phyloP scores from a whole-genome alignment of 75 land plant genomes.

The Cryptomeria japonica region DNA sequence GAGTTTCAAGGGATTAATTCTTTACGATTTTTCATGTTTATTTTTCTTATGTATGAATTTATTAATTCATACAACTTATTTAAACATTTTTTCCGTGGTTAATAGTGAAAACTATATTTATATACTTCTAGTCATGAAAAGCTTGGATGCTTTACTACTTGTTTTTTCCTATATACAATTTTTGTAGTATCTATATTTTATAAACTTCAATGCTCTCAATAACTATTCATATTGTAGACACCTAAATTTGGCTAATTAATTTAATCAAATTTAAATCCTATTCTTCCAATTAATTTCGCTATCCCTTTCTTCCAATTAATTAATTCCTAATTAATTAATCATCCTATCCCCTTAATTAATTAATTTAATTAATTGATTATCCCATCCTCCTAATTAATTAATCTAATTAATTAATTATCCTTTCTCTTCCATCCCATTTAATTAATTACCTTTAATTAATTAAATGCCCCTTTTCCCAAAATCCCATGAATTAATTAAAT shows the following conservation, averaged over 20 bases:
- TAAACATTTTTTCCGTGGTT: background rate
- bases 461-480: no score
- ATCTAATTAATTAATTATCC: no score
- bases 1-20: background rate
- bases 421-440: no score
- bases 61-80: background rate
- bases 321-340: no score
- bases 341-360: no score
- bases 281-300: no score
- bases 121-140: background rate
- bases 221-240: background rate
- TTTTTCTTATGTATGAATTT: background rate
- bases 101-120: background rate
- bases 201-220: background rate
- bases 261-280: no score
- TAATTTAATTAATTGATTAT: no score
- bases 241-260: conserved; percentile 25
- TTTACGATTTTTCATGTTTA: background rate
- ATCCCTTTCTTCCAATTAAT: no score
- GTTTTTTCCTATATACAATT: background rate
- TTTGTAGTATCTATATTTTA: background rate
- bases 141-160: background rate
- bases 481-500: no score
- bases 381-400: no score
- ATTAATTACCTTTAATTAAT: no score